A percentile compares a stretch with the other conserved stretches of the same genome.
Conservation (phyloP, 2,329 filamentous ascomycete species). For the Emmonsiellopsis sp. region DNA sequence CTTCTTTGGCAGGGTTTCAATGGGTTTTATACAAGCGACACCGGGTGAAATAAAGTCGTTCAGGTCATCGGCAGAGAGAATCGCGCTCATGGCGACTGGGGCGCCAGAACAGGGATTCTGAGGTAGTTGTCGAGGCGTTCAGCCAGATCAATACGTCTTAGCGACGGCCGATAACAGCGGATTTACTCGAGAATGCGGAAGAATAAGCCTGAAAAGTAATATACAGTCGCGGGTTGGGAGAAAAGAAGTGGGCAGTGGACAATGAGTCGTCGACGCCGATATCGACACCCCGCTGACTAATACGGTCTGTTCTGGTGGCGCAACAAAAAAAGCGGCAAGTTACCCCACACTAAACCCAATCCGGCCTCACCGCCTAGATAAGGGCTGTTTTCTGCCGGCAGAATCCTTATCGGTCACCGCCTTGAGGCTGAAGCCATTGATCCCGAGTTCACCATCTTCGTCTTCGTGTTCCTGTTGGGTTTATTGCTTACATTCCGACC, state of each 20-base stretch:
- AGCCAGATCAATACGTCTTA: not conserved
- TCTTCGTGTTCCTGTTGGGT: no score
- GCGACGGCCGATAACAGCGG: not conserved
- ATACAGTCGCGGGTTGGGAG: no score
- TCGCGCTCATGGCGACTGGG: slow-evolving; percentile 70
- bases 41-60: slow-evolving; percentile 99
- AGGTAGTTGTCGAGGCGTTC: not conserved
- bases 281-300: not conserved
- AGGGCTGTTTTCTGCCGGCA: slow-evolving; percentile 1
- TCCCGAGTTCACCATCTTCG: no score
- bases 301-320: not conserved
- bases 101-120: not conserved
- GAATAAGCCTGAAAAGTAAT: no score
- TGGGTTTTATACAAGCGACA: slow-evolving; percentile 94
- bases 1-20: slow-evolving; percentile 75
- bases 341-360: not conserved
- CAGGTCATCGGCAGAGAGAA: slow-evolving; percentile 89
- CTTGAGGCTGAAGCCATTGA: not conserved
- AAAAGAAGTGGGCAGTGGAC: not conserved
- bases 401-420: not conserved
- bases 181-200: no score
- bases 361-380: not conserved
- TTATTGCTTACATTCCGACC: no score
- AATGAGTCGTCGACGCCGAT: not conserved
- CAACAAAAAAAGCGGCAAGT: not conserved